These are phyloP conservation scores for Stachybotrys elegans DNA, from an alignment of 2,329 filamentous ascomycete species.

Conservation along the genomic window DNA sequence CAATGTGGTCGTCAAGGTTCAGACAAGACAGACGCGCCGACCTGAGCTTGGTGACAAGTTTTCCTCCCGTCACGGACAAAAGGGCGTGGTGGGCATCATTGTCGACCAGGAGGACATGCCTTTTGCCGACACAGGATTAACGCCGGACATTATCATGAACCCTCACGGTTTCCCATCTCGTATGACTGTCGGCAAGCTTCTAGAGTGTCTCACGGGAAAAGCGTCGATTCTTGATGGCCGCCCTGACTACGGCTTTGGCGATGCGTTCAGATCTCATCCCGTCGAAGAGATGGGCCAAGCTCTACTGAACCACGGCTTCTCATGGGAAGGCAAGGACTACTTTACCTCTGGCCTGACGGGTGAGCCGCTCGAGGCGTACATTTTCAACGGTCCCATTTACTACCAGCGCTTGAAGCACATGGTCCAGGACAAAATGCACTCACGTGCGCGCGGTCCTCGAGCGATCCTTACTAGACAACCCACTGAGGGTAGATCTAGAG, in stretches of 20 bases:
- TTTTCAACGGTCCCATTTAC: conserved; percentile 98
- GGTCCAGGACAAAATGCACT: conserved; percentile 99
- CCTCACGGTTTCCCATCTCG: conserved; percentile 98
- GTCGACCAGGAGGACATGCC: conserved; percentile 96
- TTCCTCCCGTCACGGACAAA: conserved; percentile 95
- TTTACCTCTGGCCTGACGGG: conserved; percentile 93
- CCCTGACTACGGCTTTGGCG: conserved; percentile 75
- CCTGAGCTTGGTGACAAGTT: conserved; percentile 98
- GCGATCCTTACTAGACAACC: conserved; percentile 93
- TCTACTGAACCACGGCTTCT: conserved; percentile 84
- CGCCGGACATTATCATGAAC: conserved; percentile 99
- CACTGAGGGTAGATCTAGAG: conserved; percentile 88
- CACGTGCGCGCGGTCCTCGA: conserved; percentile 80
- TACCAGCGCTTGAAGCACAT: conserved; percentile 99
- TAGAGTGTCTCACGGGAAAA: conserved; percentile 92
- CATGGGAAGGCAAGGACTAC: conserved; percentile 95
- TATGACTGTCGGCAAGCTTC: conserved; percentile 98
- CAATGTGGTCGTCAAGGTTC: conserved; percentile 82
- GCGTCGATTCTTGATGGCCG: conserved; percentile 81
- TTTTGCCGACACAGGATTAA: conserved; percentile 84
- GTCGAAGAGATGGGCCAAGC: conserved; percentile 86
- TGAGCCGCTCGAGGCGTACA: conserved; percentile 88
- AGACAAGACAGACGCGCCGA: conserved; percentile 90
- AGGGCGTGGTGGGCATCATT: conserved; percentile 95
- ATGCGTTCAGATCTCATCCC: conserved; percentile 78